Base-by-base conservation (phyloP, 441 rosid species). In the Populus trichocarpa region DNA sequence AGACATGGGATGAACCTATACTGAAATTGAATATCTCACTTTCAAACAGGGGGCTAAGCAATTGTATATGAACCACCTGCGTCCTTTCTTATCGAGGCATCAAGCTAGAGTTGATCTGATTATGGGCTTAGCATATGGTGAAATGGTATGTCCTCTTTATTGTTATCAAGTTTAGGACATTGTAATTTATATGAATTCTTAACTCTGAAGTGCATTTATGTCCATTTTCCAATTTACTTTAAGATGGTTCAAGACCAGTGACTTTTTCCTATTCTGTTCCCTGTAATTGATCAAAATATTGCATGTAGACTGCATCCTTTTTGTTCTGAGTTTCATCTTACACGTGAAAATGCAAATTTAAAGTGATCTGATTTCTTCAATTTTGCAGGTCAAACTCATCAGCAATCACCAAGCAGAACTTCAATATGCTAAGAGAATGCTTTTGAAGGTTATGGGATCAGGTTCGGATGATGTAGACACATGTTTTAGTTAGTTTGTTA, bases 21-120 rank as follows among this genome's bases (percentile, higher is more conserved):
- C 66, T 42, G 69, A 76, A 30, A 28, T 65, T 64, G 22, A 36
- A 10, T 59, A 71, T 69, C 42, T 35, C 32, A 23, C 73, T 71
- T 74, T 73, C 20, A 50, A 28, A 32, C 88, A 90, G 93, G 97
- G 97, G 42, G 89, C 94, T 2, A 84, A 76, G 73, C 81, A 86
- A 16, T 72, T 90, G 70, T 92, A 89, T 67, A 77, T 22, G 80
- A 86, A 80, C 70, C 86, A 82, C 74, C 86, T 92, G 73, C 91
- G 97, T 74, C 94, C 93, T 32, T 86, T 92, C 75, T 65, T 92
- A 64, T 77, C 87, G 83, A 88, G 85, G 82, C 97, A 86, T 83
- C 94, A 81, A 81, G 89, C 86, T 72, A 87, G 84, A 81, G 82
- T 87, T 50, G 93, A 90, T 82, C 79, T 78, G 32, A 59, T 87